These are phyloP conservation scores for Metschnikowia shivogae DNA, from an alignment of 805 yeast species.

Conservation along the genomic window DNA sequence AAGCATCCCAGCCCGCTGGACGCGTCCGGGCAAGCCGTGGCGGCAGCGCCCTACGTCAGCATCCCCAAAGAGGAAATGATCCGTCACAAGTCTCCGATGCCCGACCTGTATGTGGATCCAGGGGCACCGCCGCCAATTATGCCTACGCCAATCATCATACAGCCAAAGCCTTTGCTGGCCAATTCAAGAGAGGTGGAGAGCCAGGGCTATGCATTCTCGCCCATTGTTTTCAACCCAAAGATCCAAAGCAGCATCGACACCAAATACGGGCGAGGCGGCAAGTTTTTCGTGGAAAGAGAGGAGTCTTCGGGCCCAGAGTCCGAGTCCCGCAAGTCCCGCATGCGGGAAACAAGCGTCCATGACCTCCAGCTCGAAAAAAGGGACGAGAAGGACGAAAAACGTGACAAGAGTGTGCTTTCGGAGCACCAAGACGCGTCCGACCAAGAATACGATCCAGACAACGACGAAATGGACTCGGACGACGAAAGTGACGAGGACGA, in stretches of 20 bases:
- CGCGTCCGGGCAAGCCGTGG: background rate
- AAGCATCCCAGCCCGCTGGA: background rate
- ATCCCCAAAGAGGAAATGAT: slow-evolving; percentile 61
- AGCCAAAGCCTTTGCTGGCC: slow-evolving; percentile 6
- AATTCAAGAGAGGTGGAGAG: background rate
- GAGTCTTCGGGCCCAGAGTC: slow-evolving; percentile 11
- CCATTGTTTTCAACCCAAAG: slow-evolving; percentile 75
- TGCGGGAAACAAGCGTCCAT: slow-evolving; percentile 14
- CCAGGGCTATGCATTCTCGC: slow-evolving; percentile 68
- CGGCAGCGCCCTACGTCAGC: slow-evolving; percentile 32
- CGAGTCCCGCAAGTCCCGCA: slow-evolving; percentile 7
- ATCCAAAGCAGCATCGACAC: slow-evolving; percentile 74
- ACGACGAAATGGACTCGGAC: slow-evolving; percentile 10
- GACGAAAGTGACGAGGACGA: slow-evolving; percentile 18
- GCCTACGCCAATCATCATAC: slow-evolving; percentile 43
- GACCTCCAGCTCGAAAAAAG: background rate
- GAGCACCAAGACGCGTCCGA: background rate
- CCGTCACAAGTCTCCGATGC: slow-evolving; percentile 6
- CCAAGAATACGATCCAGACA: slow-evolving; percentile 5
- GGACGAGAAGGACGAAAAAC: background rate
- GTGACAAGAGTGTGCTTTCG: background rate
- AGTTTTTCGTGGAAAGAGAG: slow-evolving; percentile 63
- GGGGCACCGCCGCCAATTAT: slow-evolving; percentile 74
- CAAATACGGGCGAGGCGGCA: slow-evolving; percentile 87
- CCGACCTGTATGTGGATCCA: slow-evolving; percentile 57